These are phyloP conservation scores for Trichoderma hamatum DNA, from an alignment of 2,329 filamentous ascomycete genomes.

Conservation along the genomic window DNA sequence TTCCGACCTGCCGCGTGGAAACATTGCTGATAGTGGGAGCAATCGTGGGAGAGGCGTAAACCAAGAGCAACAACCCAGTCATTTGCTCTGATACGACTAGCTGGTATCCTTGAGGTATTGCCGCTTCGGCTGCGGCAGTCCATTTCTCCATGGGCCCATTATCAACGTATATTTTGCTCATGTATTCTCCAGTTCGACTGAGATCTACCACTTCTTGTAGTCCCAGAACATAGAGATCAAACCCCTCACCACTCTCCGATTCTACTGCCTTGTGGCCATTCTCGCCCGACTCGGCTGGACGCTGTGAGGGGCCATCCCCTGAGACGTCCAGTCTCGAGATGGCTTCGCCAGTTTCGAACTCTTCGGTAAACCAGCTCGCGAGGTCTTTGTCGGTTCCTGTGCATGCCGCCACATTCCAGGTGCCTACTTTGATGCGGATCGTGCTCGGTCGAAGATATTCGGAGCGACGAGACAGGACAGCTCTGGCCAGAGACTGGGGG, in stretches of 20 bases:
- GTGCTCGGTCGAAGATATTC: constrained; percentile 78
- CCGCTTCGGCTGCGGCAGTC: constrained; percentile 74
- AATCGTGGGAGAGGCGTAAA: constrained; percentile 82
- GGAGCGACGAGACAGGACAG: constrained; percentile 70
- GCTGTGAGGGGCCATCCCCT: constrained; percentile 44
- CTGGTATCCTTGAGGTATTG: constrained; percentile 75
- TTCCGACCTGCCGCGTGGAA: constrained; percentile 82
- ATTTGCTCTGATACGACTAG: constrained; percentile 82
- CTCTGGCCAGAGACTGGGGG: constrained; percentile 63
- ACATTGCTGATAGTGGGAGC: constrained; percentile 76
- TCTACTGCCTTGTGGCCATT: constrained; percentile 41
- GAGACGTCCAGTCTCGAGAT: constrained; percentile 59
- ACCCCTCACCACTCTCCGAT: constrained; percentile 64
- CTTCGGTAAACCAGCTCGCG: constrained; percentile 82
- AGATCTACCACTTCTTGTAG: constrained; percentile 93
- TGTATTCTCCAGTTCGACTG: constrained; percentile 75
- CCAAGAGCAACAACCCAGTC: constrained; percentile 78
- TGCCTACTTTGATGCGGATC: constrained; percentile 85
- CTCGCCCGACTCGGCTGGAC: constrained; percentile 43
- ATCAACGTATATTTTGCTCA: constrained; percentile 73
- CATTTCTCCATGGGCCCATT: constrained; percentile 72
- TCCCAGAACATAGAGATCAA: constrained; percentile 87
- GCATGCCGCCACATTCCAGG: constrained; percentile 91
- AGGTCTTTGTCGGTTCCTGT: constrained; percentile 87
- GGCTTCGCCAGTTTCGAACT: constrained; percentile 67